phyloP scores from a whole-genome alignment of 2,329 filamentous ascomycete species.

The Curvularia lunata region DNA sequence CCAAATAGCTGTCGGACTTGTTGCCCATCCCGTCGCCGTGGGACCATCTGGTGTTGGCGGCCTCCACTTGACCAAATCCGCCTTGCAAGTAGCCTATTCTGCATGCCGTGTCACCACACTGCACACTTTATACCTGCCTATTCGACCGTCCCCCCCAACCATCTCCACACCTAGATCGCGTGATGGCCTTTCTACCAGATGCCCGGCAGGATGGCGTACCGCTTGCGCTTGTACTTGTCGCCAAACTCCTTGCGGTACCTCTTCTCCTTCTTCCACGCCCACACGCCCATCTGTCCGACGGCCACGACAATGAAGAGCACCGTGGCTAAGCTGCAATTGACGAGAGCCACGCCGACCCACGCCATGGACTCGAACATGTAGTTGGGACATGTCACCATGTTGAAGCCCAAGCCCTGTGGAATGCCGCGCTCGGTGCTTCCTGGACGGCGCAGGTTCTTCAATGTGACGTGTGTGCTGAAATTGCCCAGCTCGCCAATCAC shows the following conservation, averaged over 20 bases:
- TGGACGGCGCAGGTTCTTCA: slow-evolving; percentile 76
- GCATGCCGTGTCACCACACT: slow-evolving; percentile 10
- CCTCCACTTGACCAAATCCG: not conserved
- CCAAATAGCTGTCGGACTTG: not conserved
- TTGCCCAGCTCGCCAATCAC: slow-evolving; percentile 81
- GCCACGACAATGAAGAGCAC: slow-evolving; percentile 77
- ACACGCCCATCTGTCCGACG: slow-evolving; percentile 78
- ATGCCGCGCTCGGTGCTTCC: slow-evolving; percentile 86
- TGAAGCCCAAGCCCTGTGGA: slow-evolving; percentile 83
- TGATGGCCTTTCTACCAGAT: slow-evolving; percentile 60
- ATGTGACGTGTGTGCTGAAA: slow-evolving; percentile 76
- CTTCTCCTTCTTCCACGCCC: slow-evolving; percentile 91
- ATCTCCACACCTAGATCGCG: not conserved
- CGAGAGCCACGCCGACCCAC: slow-evolving; percentile 82
- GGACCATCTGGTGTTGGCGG: not conserved
- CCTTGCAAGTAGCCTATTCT: not conserved
- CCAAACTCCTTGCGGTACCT: slow-evolving; percentile 90
- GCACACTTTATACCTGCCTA: not conserved
- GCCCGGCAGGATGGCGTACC: slow-evolving; percentile 79
- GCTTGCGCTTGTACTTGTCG: slow-evolving; percentile 95
- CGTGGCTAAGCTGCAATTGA: slow-evolving; percentile 80
- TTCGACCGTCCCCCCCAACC: not conserved
- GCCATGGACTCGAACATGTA: slow-evolving; percentile 92
- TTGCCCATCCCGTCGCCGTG: not conserved
- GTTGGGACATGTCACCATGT: slow-evolving; percentile 91